Conservation (phyloP, 768 basidiomycete species). For the Amylocystis lapponica region DNA sequence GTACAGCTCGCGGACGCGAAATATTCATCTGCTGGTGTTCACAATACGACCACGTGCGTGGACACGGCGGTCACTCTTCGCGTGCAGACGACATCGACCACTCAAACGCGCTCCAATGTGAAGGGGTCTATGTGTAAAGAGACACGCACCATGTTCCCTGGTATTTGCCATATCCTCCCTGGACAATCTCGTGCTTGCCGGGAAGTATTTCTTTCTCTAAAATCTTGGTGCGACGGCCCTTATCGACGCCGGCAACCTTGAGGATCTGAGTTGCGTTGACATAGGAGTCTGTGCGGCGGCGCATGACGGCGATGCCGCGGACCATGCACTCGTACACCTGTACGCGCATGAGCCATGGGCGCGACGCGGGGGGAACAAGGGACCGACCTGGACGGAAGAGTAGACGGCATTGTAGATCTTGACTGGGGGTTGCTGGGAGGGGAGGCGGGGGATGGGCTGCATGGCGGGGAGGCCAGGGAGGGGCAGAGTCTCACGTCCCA, state of each 20-base stretch:
- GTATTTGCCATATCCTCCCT: constrained; percentile 98
- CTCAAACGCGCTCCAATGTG: background rate
- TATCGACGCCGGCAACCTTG: constrained; percentile 97
- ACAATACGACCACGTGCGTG: too few species aligned
- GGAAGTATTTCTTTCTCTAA: constrained; percentile 94
- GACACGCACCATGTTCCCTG: constrained; percentile 90
- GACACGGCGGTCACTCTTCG: too few species aligned
- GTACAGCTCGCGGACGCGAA: too few species aligned
- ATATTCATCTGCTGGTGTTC: too few species aligned
- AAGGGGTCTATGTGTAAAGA: too few species aligned
- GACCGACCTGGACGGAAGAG: constrained; percentile 74
- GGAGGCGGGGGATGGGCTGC: constrained; percentile 22
- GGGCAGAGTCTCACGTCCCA: constrained; percentile 17
- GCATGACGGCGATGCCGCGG: constrained; percentile 97
- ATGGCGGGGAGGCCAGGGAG: constrained; percentile 14
- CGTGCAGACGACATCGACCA: background rate
- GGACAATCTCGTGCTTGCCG: constrained; percentile 95
- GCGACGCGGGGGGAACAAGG: background rate
- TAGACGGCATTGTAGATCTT: constrained; percentile 94
- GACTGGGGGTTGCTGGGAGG: constrained; percentile 41
- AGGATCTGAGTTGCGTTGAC: constrained; percentile 99
- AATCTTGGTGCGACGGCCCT: constrained; percentile 94
- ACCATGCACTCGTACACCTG: constrained; percentile 99
- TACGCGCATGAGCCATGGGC: constrained; percentile 11
- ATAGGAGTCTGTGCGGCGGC: constrained; percentile 87